A percentile compares a stretch with the other conserved stretches of the same genome.
phyloP scores from a whole-genome alignment of 345 rosid species.

The Gossypium longicalyx region DNA sequence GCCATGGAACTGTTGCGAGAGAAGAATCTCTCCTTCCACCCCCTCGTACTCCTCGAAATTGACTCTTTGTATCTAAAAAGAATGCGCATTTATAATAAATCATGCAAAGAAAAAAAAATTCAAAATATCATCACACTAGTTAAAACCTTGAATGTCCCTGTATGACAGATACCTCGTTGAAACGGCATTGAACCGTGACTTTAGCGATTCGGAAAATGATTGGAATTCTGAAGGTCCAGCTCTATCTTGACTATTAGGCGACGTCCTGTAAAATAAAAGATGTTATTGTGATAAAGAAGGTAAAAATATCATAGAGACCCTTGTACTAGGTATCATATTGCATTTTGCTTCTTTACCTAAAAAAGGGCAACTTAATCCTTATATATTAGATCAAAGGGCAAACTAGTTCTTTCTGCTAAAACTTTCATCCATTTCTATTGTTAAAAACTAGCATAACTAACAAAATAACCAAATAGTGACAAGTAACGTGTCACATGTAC shows the following conservation, averaged over 20 bases:
- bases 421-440: too few relatives aligned
- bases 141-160: not conserved
- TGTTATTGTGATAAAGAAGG: not conserved
- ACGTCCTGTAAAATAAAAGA: conserved; percentile 31
- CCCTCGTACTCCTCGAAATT: conserved; percentile 81
- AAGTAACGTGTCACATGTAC: too few relatives aligned
- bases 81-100: not conserved
- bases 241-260: conserved; percentile 58
- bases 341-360: too few relatives aligned
- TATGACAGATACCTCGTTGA: conserved; percentile 53
- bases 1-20: conserved; percentile 66
- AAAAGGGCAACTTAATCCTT: too few relatives aligned
- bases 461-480: too few relatives aligned
- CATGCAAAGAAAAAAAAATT: not conserved
- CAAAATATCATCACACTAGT: not conserved
- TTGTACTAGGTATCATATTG: too few relatives aligned
- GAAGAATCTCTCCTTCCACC: conserved; percentile 88
- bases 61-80: conserved; percentile 81
- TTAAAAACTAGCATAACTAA: too few relatives aligned
- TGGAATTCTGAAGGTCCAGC: conserved; percentile 87
- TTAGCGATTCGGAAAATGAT: conserved; percentile 80
- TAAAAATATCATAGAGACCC: too few relatives aligned
- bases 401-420: too few relatives aligned
- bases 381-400: too few relatives aligned
- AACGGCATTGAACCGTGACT: conserved; percentile 67